Evolutionary conservation across 345 rosid species (phyloP).

Genomic region (Populus nigra): DNA sequence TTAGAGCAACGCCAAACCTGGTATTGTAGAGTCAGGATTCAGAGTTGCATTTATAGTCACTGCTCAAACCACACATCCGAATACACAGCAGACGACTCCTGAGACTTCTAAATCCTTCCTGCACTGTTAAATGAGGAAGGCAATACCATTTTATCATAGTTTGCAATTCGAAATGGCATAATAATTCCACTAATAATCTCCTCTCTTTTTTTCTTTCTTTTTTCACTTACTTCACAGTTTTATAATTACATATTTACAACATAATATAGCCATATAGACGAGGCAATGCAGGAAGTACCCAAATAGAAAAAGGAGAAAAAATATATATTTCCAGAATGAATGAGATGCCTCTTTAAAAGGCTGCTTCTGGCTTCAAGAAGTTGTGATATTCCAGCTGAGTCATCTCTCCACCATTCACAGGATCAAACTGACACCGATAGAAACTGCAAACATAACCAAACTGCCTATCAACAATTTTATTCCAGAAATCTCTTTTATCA

Average conservation of each 20-base stretch:
- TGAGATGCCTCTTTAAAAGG: conserved; percentile 31
- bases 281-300: neutral
- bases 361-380: conserved; percentile 70
- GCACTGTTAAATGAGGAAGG: too few relatives aligned
- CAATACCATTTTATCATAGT: neutral
- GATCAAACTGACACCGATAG: conserved; percentile 87
- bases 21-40: too few relatives aligned
- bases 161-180: neutral
- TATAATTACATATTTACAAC: conserved; percentile 16
- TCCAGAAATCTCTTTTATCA: neutral
- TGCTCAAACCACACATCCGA: too few relatives aligned
- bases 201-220: neutral
- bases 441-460: conserved; percentile 53
- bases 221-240: neutral
- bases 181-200: neutral
- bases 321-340: neutral
- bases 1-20: too few relatives aligned
- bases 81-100: too few relatives aligned
- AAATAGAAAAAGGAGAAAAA: neutral
- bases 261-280: neutral
- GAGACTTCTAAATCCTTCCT: too few relatives aligned
- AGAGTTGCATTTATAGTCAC: too few relatives aligned
- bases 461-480: neutral
- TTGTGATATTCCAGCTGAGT: conserved; percentile 76
- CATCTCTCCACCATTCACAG: conserved; percentile 90